Evolutionary conservation across 2,329 filamentous ascomycete species (phyloP).

Genomic region (Trichoderma koningiopsis): DNA sequence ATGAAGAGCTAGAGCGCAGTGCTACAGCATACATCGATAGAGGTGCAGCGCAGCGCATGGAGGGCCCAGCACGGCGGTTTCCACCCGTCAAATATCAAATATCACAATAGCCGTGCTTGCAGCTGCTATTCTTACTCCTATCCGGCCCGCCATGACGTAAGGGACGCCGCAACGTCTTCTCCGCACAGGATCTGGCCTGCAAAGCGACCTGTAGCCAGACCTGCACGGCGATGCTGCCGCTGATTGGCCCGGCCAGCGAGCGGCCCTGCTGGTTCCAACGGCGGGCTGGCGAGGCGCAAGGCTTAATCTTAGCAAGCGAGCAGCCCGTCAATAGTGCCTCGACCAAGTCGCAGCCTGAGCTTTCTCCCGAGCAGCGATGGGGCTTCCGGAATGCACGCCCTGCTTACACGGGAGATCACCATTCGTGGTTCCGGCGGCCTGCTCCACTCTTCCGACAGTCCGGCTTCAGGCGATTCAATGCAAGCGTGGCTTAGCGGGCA

Average conservation of each 20-base stretch:
- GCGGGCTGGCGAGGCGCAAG: neutral
- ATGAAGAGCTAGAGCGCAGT: neutral
- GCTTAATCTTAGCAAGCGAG: neutral
- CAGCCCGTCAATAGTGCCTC: neutral
- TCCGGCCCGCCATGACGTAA: slow-evolving; percentile 17
- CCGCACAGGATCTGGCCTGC: neutral
- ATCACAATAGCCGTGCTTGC: slow-evolving; percentile 1
- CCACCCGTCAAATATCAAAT: slow-evolving; percentile 15
- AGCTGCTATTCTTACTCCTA: slow-evolving; percentile 1
- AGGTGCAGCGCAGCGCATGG: neutral
- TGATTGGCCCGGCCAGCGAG: neutral
- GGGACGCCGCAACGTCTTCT: neutral
- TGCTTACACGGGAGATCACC: slow-evolving; percentile 24
- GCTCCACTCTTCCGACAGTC: slow-evolving; percentile 19
- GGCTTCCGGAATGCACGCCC: slow-evolving; percentile 15
- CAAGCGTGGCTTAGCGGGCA: slow-evolving; percentile 18
- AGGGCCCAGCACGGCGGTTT: neutral
- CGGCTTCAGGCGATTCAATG: neutral
- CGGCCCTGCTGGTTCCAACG: neutral
- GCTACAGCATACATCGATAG: no score
- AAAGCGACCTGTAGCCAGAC: no score
- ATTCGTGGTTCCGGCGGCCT: slow-evolving; percentile 20
- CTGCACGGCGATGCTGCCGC: no score
- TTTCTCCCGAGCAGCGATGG: neutral
- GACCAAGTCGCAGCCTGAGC: neutral